These are phyloP conservation scores for Phaeophleospora eucalypticola DNA, from an alignment of 2,329 filamentous ascomycete species.

Conservation along the genomic window DNA sequence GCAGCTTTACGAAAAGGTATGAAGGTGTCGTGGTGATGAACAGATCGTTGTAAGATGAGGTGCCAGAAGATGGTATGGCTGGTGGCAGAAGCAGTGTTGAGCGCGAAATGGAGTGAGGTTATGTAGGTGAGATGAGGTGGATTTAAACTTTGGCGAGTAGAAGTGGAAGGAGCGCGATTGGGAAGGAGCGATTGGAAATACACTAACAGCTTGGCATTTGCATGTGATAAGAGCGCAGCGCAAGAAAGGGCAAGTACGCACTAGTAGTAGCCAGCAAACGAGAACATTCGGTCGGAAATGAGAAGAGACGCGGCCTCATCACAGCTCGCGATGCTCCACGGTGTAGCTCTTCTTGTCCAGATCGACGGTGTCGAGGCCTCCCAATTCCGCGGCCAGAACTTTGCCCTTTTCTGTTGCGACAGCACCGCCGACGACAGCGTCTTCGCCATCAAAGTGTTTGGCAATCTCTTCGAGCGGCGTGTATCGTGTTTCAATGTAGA, in stretches of 20 bases:
- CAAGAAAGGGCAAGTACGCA: not conserved
- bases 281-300: too few species aligned
- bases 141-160: slow-evolving; percentile 1
- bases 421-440: slow-evolving; percentile 35
- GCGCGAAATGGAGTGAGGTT: too few species aligned
- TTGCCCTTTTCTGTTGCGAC: slow-evolving; percentile 34
- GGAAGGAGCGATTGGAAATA: too few species aligned
- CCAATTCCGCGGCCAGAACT: slow-evolving; percentile 24
- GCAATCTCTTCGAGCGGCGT: slow-evolving; percentile 45
- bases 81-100: not conserved
- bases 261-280: too few species aligned
- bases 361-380: slow-evolving; percentile 22
- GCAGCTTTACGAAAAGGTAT: not conserved
- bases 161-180: slow-evolving; percentile 5
- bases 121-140: slow-evolving; percentile 4
- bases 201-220: not conserved
- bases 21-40: too few species aligned
- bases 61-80: not conserved
- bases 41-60: too few species aligned
- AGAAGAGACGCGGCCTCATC: too few species aligned
- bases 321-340: too few species aligned
- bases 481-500: slow-evolving; percentile 43
- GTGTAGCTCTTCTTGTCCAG: slow-evolving; percentile 24
- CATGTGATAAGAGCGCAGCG: not conserved
- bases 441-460: slow-evolving; percentile 43